Evolutionary conservation across 768 basidiomycete species (phyloP).

Genomic region (Serendipita sp.): DNA sequence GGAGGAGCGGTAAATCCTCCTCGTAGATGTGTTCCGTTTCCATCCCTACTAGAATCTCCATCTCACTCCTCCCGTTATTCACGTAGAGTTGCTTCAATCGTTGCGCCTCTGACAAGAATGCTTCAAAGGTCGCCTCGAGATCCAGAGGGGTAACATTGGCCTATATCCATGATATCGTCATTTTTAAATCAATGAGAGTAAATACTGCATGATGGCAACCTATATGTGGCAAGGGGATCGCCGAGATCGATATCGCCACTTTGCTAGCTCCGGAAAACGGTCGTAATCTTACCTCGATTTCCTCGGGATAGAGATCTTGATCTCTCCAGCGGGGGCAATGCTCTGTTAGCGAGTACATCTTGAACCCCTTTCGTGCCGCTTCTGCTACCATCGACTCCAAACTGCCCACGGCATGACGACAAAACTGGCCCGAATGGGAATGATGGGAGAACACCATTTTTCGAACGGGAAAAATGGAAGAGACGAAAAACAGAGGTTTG

Average conservation of each 20-base stretch:
- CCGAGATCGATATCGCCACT: too few relatives aligned
- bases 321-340: slow-evolving; percentile 79
- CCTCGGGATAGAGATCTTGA: slow-evolving; percentile 86
- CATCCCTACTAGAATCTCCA: slow-evolving; percentile 70
- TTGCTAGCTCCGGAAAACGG: too few relatives aligned
- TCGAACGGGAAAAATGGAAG: too few relatives aligned
- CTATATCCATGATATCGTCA: slow-evolving; percentile 22
- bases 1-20: slow-evolving; percentile 44
- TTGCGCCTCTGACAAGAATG: slow-evolving; percentile 72
- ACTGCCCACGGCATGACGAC: slow-evolving; percentile 69
- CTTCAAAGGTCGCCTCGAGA: slow-evolving; percentile 49
- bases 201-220: too few relatives aligned
- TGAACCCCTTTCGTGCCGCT: slow-evolving; percentile 65
- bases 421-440: slow-evolving; percentile 88
- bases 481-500: too few relatives aligned
- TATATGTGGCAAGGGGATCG: background rate
- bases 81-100: slow-evolving; percentile 51
- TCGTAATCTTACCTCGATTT: slow-evolving; percentile 35
- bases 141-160: slow-evolving; percentile 32
- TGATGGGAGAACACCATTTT: slow-evolving; percentile 33
- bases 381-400: slow-evolving; percentile 69
- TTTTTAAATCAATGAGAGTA: background rate
- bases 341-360: slow-evolving; percentile 75
- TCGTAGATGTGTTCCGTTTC: slow-evolving; percentile 82
- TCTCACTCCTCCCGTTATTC: slow-evolving; percentile 17